Percentiles rank a stretch among this genome's conserved stretches.
Evolutionary conservation across 2,329 filamentous ascomycete species (phyloP).

Genomic region (Diaporthe sp.): DNA sequence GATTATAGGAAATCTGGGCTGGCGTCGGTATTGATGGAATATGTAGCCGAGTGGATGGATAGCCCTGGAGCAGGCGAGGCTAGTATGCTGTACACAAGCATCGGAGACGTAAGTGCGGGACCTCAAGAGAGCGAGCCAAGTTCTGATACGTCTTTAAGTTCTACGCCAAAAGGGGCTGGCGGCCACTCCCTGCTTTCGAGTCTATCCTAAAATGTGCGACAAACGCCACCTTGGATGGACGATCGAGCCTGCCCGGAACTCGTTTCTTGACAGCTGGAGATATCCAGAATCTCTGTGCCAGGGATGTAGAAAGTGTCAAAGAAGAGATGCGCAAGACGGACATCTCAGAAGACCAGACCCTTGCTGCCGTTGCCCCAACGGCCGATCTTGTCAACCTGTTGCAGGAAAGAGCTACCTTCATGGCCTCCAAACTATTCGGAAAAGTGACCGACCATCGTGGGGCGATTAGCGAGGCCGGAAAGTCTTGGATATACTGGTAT

Average conservation of each 20-base stretch:
- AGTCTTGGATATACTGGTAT: constrained; percentile 16
- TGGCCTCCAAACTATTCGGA: background rate
- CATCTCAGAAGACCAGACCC: background rate
- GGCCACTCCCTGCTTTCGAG: background rate
- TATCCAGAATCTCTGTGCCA: background rate
- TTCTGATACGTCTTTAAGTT: constrained; percentile 2
- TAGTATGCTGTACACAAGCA: constrained; percentile 25
- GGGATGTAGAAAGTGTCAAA: constrained; percentile 6
- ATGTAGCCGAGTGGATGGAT: constrained; percentile 20
- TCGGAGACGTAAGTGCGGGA: constrained; percentile 11
- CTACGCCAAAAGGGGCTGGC: constrained; percentile 21
- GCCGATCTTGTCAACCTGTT: background rate
- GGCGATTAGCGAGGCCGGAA: background rate
- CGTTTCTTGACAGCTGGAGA: background rate
- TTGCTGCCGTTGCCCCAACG: background rate
- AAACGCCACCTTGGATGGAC: background rate
- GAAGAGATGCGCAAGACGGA: background rate
- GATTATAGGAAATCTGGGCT: constrained; percentile 13
- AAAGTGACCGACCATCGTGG: background rate
- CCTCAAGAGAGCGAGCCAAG: background rate
- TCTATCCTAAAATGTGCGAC: background rate
- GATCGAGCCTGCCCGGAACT: background rate
- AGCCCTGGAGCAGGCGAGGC: constrained; percentile 3
- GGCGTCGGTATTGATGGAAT: constrained; percentile 7
- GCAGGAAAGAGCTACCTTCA: constrained; percentile 10